These are phyloP conservation scores for Hondaea fermentalgiana DNA, from an alignment of 108 stramenopile species.

Conservation along the genomic window DNA sequence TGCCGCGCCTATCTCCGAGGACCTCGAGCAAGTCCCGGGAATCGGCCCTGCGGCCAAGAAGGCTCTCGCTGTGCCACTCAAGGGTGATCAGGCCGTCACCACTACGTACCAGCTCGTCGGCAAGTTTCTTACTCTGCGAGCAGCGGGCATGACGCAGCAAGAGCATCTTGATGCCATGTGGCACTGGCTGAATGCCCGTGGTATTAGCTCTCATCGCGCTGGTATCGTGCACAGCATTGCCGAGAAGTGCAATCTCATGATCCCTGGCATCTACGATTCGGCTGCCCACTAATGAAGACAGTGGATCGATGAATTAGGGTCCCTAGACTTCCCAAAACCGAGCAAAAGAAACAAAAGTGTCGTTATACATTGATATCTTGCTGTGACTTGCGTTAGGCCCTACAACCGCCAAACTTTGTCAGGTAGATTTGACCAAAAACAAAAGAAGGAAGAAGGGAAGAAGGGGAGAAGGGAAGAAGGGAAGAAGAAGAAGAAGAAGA, in stretches of 20 bases:
- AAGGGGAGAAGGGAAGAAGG: no score
- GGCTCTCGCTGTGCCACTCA: not conserved
- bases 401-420: no score
- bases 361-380: no score
- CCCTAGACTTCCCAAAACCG: no score
- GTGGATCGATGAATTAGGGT: no score
- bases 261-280: slow-evolving; percentile 40
- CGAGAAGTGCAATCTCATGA: slow-evolving; percentile 48
- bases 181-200: slow-evolving; percentile 41
- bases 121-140: slow-evolving; percentile 48
- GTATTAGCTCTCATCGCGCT: slow-evolving; percentile 41
- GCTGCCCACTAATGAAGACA: no score
- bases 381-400: no score
- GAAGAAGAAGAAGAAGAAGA: no score
- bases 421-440: no score
- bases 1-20: not conserved
- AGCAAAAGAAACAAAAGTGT: no score
- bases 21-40: slow-evolving; percentile 21
- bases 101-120: slow-evolving; percentile 54
- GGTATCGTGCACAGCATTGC: slow-evolving; percentile 52
- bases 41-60: slow-evolving; percentile 22
- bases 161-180: slow-evolving; percentile 56
- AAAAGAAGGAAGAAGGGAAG: no score
- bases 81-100: not conserved
- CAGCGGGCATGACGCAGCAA: slow-evolving; percentile 33